phyloP scores from a whole-genome alignment of 2,329 filamentous ascomycete species.

The Xylariaceae sp. region DNA sequence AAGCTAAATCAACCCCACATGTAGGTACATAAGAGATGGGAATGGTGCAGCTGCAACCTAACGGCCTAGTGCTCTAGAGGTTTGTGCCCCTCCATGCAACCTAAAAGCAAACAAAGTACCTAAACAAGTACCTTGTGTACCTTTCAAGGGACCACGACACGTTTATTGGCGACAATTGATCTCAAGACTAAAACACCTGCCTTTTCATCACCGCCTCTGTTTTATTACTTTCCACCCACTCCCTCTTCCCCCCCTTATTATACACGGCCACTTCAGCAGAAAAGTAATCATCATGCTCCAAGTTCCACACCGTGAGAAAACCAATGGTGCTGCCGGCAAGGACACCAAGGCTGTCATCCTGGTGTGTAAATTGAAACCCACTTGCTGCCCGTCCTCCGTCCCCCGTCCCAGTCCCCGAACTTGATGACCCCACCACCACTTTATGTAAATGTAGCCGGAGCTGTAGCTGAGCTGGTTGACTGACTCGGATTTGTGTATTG shows the following conservation, averaged over 20 bases:
- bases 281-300: constrained; percentile 56
- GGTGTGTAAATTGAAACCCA: constrained; percentile 58
- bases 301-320: constrained; percentile 59
- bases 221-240: neutral
- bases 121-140: constrained; percentile 3
- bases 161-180: constrained; percentile 19
- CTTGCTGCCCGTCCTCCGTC: constrained; percentile 27
- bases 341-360: constrained; percentile 94
- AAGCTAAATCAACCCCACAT: constrained; percentile 20
- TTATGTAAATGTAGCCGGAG: too few species aligned
- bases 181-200: too few species aligned
- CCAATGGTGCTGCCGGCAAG: constrained; percentile 56
- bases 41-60: neutral
- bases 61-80: too few species aligned
- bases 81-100: constrained; percentile 25
- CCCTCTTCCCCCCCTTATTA: neutral
- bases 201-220: constrained; percentile 25
- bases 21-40: neutral
- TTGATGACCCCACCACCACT: constrained; percentile 27
- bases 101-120: neutral
- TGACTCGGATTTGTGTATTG: constrained; percentile 38
- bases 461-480: constrained; percentile 19
- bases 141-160: constrained; percentile 16
- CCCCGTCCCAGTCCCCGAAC: constrained; percentile 36
- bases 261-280: neutral